Percentiles rank a stretch among this genome's conserved stretches.
phyloP scores from a whole-genome alignment of 2,329 filamentous ascomycete species.

The Massarina eburnea region DNA sequence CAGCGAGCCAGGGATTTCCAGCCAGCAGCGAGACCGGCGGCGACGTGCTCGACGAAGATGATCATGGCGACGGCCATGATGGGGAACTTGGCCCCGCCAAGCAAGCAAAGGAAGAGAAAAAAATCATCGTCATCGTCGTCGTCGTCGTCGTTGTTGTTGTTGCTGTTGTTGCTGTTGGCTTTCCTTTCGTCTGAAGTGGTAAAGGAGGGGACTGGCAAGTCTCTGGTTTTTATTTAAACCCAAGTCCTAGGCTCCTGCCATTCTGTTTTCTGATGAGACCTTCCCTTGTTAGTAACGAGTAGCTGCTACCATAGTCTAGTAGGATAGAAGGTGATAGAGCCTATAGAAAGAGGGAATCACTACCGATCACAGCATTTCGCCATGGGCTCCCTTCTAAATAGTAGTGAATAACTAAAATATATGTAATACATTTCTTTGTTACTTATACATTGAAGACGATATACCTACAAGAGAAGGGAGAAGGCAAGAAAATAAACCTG shows the following conservation, averaged over 20 bases:
- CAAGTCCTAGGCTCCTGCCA: not conserved
- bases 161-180: not conserved
- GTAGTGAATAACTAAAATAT: too few species aligned
- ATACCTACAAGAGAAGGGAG: too few species aligned
- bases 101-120: not conserved
- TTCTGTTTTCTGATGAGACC: not conserved
- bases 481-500: too few species aligned
- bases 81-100: not conserved
- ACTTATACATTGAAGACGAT: too few species aligned
- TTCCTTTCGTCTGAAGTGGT: not conserved
- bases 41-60: not conserved
- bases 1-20: conserved; percentile 2
- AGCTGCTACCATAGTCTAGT: too few species aligned
- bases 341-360: too few species aligned
- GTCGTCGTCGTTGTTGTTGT: not conserved
- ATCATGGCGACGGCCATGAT: too few species aligned
- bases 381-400: too few species aligned
- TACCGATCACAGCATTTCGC: too few species aligned
- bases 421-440: too few species aligned
- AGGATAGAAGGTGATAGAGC: too few species aligned
- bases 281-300: too few species aligned
- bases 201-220: not conserved
- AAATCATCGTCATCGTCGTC: not conserved
- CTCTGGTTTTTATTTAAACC: not conserved
- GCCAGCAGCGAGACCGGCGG: conserved; percentile 1